Evolutionary conservation across 139 green algal genomes (phyloP).

Genomic region (Bryopsis sp.): DNA sequence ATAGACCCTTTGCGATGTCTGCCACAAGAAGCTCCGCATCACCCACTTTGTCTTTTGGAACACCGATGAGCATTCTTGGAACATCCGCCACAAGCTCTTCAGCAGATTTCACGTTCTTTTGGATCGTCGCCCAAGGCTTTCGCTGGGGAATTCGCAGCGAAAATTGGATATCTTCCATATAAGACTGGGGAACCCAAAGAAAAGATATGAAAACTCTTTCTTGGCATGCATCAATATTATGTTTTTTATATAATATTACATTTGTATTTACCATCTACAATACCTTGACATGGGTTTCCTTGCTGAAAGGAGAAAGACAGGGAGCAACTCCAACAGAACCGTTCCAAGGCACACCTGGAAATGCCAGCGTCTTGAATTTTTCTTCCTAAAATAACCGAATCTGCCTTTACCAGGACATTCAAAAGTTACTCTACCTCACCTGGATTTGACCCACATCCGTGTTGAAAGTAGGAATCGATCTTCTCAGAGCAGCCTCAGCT

Average conservation of each 20-base stretch:
- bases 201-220: background rate
- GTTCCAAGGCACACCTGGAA: background rate
- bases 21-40: slow-evolving; percentile 18
- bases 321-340: background rate
- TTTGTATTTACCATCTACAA: background rate
- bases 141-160: slow-evolving; percentile 74
- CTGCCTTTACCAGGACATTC: background rate
- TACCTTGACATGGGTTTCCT: background rate
- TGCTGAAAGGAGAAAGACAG: background rate
- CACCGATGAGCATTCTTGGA: background rate
- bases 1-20: too few species aligned
- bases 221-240: background rate
- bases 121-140: slow-evolving; percentile 74
- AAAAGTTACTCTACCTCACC: too few species aligned
- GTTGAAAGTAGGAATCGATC: slow-evolving; percentile 16
- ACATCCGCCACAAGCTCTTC: background rate
- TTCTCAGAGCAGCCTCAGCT: slow-evolving; percentile 10
- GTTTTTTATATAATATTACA: background rate
- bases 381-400: background rate
- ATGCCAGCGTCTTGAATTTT: background rate
- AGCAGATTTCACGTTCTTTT: slow-evolving; percentile 27
- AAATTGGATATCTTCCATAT: slow-evolving; percentile 51
- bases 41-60: slow-evolving; percentile 13
- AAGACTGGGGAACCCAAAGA: slow-evolving; percentile 7
- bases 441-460: slow-evolving; percentile 10